These are phyloP conservation scores for Kodamaea ohmeri DNA, from an alignment of 1,139 yeast genomes.

Conservation along the genomic window DNA sequence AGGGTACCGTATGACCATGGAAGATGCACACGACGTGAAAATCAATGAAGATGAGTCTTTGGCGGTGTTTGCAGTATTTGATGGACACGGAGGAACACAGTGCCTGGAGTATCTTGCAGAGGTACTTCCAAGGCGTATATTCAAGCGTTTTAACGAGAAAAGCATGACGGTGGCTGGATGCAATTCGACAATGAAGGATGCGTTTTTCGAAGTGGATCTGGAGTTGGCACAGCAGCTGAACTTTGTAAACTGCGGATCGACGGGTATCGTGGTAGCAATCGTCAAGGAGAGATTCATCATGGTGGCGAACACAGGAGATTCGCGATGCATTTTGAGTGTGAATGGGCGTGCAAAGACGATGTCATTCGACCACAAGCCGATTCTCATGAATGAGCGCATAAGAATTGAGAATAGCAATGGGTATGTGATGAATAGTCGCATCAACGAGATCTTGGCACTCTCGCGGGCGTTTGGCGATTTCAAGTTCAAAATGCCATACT, in stretches of 20 bases:
- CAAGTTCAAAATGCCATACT: constrained; percentile 53
- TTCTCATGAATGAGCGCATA: constrained; percentile 69
- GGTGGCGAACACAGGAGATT: constrained; percentile 75
- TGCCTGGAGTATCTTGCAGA: constrained; percentile 56
- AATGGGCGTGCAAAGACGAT: constrained; percentile 56
- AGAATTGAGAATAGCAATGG: constrained; percentile 76
- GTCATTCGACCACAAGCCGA: constrained; percentile 76
- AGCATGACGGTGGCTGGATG: constrained; percentile 14
- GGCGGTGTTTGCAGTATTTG: constrained; percentile 71
- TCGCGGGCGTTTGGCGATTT: constrained; percentile 80
- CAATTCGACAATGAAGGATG: constrained; percentile 44
- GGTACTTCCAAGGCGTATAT: constrained; percentile 36
- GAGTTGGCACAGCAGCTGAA: constrained; percentile 46
- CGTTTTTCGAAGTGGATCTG: constrained; percentile 57
- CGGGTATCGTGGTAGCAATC: constrained; percentile 58
- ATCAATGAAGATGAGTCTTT: constrained; percentile 43
- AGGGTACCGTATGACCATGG: constrained; percentile 74
- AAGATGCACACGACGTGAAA: constrained; percentile 63
- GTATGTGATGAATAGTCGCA: constrained; percentile 63
- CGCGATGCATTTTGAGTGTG: constrained; percentile 59
- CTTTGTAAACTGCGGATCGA: constrained; percentile 58
- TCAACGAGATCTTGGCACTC: constrained; percentile 69
- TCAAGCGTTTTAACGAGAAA: constrained; percentile 26
- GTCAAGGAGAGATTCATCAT: constrained; percentile 48
- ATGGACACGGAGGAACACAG: constrained; percentile 75